A percentile compares a stretch with the other conserved stretches of the same genome.
phyloP scores from a whole-genome alignment of 2,329 filamentous ascomycete species.

The Teratosphaeria zuluensis region DNA sequence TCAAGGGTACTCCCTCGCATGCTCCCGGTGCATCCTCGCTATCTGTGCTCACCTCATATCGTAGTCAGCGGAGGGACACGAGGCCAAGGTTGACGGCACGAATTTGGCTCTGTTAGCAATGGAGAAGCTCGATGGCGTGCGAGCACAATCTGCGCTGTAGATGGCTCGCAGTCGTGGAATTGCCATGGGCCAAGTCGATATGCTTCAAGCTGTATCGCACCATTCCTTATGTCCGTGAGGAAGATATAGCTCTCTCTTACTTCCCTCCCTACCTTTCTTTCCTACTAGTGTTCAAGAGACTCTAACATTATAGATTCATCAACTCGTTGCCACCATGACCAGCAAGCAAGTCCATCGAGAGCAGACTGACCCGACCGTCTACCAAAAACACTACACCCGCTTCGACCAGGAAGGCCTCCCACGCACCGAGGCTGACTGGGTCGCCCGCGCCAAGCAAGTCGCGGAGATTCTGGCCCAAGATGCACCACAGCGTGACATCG shows the following conservation, averaged over 20 bases:
- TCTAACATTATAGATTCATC: not conserved
- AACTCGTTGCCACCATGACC: constrained; percentile 4
- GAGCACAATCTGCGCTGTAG: not conserved
- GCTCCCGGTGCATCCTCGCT: no score
- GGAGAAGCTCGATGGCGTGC: not conserved
- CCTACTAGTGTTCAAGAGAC: not conserved
- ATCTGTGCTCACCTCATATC: no score
- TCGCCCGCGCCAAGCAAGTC: constrained; percentile 40
- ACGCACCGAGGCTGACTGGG: constrained; percentile 34
- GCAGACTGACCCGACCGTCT: constrained; percentile 19
- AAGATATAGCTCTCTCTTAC: not conserved
- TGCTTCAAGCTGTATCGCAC: not conserved
- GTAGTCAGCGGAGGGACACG: no score
- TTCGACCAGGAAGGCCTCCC: constrained; percentile 26
- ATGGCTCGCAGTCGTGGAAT: not conserved
- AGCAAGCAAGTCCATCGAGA: constrained; percentile 4
- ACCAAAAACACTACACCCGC: constrained; percentile 13
- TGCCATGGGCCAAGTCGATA: not conserved
- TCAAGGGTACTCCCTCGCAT: not conserved
- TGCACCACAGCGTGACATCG: constrained; percentile 38
- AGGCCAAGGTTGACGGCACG: not conserved
- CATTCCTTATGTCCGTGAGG: not conserved
- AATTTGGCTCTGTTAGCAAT: not conserved
- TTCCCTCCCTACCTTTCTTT: not conserved
- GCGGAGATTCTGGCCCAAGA: constrained; percentile 41